These are phyloP conservation scores for Galeopsis tetrahit DNA, from an alignment of 257 asterid genomes.

Conservation along the genomic window DNA sequence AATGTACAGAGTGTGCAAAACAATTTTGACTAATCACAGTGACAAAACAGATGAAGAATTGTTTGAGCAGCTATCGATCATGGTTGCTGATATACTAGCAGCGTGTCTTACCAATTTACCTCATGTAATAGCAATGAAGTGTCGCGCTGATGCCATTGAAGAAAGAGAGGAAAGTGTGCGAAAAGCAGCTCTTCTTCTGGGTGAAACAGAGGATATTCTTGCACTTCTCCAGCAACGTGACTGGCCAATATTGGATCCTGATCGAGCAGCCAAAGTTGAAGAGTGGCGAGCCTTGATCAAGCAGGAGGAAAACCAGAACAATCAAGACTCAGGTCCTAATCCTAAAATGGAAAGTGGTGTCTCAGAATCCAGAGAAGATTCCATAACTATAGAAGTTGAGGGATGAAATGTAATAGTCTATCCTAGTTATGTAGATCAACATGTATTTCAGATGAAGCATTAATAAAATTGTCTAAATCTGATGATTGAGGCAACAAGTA, in stretches of 20 bases:
- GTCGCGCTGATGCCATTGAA: slow-evolving; percentile 45
- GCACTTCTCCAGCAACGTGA: slow-evolving; percentile 41
- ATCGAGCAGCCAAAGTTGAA: slow-evolving; percentile 37
- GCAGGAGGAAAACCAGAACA: slow-evolving; percentile 23
- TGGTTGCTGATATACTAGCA: slow-evolving; percentile 48
- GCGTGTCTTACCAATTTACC: slow-evolving; percentile 46
- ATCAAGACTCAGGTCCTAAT: not conserved
- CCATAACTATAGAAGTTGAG: slow-evolving; percentile 17
- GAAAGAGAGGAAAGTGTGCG: slow-evolving; percentile 48
- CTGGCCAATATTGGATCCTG: slow-evolving; percentile 27
- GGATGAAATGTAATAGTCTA: not conserved
- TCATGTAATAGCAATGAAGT: slow-evolving; percentile 41
- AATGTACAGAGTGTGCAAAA: slow-evolving; percentile 44
- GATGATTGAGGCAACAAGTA: not conserved
- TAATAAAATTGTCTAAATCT: slow-evolving; percentile 17
- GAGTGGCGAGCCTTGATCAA: slow-evolving; percentile 43
- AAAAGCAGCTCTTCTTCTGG: slow-evolving; percentile 45
- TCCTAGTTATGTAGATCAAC: slow-evolving; percentile 3
- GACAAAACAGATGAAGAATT: slow-evolving; percentile 34
- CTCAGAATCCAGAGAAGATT: slow-evolving; percentile 12
- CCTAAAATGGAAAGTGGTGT: not conserved
- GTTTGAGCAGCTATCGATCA: slow-evolving; percentile 35
- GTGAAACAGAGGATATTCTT: slow-evolving; percentile 49
- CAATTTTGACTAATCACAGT: slow-evolving; percentile 29
- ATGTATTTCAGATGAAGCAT: not conserved